Evolutionary conservation across 2,329 filamentous ascomycete species (phyloP), one percentile per base, ranked within the genome.

Genomic region (Epichloe gansuensis): DNA sequence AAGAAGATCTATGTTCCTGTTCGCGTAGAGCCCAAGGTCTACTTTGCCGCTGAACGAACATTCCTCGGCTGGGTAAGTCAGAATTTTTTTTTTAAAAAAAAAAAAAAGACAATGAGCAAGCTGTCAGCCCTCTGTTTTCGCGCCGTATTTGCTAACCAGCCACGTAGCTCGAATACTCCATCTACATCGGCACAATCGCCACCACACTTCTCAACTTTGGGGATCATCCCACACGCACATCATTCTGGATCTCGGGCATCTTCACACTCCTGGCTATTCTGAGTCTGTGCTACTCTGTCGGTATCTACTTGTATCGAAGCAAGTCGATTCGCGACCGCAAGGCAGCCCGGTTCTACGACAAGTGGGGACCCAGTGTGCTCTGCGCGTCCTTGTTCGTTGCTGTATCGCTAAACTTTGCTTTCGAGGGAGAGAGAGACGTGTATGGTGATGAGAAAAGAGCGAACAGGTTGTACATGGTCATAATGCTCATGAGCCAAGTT

Each of bases 1-100:
- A 91, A 91, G 80, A 88, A 88, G 67, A 97, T 98, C 54, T 91
- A 97, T 63, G 93, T 98, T 25, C 91, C 91, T 13, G 85, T 97
- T 52, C 83, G 93, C 48, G 91, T 98, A 37, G 93, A 98, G 69
- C 93, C 93, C 37, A 98, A 98, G 72, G 93, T 98, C 49, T 95
- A 90, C 69, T 95, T 98, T 65, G 93, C 93, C 23, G 91, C 90
- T 1, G 93, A 98, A 70, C 82, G 93, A 58, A 98, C 93, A 1
- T 98, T 96, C 71, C 78, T 98, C 53, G 88, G 89, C 57, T 98
- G 93, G 90, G 83, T 86, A 71, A 72, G 81, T 72, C 43, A 4
- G 28, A 9, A 21, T 39, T 13, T 15, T 48, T 11, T 25, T 15
- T 46, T 21, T n/a, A n/a, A 21, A 21, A 21, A 21, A 21, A 2